Evolutionary conservation across 2,329 filamentous ascomycete species (phyloP), one percentile per base, ranked within the genome.

Genomic region (Boeremia lycopersici): DNA sequence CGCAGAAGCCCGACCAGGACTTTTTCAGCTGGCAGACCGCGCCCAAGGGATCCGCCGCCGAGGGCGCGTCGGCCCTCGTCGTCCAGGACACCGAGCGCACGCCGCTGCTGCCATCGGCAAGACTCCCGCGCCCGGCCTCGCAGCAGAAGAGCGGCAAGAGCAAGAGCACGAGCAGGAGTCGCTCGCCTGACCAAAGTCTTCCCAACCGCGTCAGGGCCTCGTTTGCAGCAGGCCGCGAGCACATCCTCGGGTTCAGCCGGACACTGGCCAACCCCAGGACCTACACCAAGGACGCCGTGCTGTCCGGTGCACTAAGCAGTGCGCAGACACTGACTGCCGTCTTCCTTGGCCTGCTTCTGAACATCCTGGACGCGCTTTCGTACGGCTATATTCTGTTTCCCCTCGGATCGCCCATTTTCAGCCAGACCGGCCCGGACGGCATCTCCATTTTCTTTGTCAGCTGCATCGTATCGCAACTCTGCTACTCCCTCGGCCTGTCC

Each of bases 361-460:
- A 99, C 64, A 89, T 99, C 40, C 81, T 99, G 17, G 95, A 99
- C 79, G 95, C 93, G 6, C 78, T 99, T 35, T 98, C 93, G 2
- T 99, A 99, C 69, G 95, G 90, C 83, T 77, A 73, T 48, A 96
- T 97, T 67, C 78, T 99, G 11, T 99, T 99, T 63, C 95, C 95
- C 0, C 82, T 99, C 0, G 93, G 93, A 6, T 89, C 90, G 59
- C 86, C 90, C 7, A 84, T 96, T 17, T 99, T 99, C 73, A 85
- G 89, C 26, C 84, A 89, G 59, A 85, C 98, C 6, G 95, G 93
- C 1, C 88, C 93, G 0, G 93, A 96, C 52, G 95, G 95, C 23
- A 96, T 99, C 51, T 96, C 95, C 0, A 97, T 99, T 76, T 99
- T 98, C 78, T 99, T 98, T 74, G 90, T 99, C 64, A 97, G 93